phyloP scores from a whole-genome alignment of 495 filamentous ascomycete species.

The Hypoxylon trugodes region DNA sequence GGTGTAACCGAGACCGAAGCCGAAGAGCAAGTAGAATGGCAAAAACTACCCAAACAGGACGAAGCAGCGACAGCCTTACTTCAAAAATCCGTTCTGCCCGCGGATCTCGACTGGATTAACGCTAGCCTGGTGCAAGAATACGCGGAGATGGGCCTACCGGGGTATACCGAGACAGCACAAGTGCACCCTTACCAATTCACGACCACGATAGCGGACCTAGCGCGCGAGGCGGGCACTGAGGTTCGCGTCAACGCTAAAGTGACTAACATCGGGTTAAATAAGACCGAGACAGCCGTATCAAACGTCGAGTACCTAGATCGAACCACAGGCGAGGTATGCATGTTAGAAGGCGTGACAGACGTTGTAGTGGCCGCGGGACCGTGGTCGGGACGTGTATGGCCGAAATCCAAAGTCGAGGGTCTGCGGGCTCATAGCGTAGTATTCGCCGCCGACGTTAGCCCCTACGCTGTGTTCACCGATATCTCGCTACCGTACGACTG shows the following conservation, averaged over 20 bases:
- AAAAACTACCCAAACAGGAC: slow-evolving; percentile 78
- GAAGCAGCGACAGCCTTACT: slow-evolving; percentile 66
- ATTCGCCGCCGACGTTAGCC: slow-evolving; percentile 79
- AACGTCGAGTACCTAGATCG: slow-evolving; percentile 81
- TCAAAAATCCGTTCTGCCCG: slow-evolving; percentile 69
- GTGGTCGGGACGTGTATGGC: slow-evolving; percentile 81
- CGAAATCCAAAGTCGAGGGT: slow-evolving; percentile 78
- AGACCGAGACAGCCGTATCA: slow-evolving; percentile 62
- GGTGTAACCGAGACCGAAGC: slow-evolving; percentile 61
- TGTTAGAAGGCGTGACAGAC: slow-evolving; percentile 78
- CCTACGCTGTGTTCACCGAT: slow-evolving; percentile 89
- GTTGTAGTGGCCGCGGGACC: slow-evolving; percentile 87
- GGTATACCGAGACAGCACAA: slow-evolving; percentile 76
- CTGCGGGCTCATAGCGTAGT: slow-evolving; percentile 91
- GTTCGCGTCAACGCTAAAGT: slow-evolving; percentile 70
- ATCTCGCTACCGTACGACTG: slow-evolving; percentile 76
- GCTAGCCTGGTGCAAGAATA: slow-evolving; percentile 72
- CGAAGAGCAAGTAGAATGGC: slow-evolving; percentile 55
- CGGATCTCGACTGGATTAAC: slow-evolving; percentile 88
- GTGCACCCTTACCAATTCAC: slow-evolving; percentile 96
- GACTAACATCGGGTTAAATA: slow-evolving; percentile 62
- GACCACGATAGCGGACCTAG: slow-evolving; percentile 82
- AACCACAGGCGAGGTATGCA: slow-evolving; percentile 56
- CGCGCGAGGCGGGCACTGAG: slow-evolving; percentile 75
- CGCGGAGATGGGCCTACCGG: slow-evolving; percentile 81